A percentile compares a stretch with the other conserved stretches of the same genome.
phyloP scores from a whole-genome alignment of 352 stramenopile species.

The Pythium coloratum region DNA sequence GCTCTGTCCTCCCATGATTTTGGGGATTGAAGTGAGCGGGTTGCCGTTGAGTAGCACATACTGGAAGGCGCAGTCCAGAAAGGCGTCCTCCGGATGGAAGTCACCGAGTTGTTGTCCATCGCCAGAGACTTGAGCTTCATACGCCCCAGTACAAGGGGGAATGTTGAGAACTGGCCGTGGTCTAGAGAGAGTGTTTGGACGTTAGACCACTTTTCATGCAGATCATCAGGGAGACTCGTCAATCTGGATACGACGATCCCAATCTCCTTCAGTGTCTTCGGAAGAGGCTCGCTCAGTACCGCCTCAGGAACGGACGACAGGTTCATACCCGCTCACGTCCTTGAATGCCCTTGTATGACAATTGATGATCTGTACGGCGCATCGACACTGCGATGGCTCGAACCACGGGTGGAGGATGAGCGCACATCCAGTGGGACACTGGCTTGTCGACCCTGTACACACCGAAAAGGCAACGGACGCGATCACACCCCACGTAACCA shows the following conservation, averaged over 20 bases:
- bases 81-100: background rate
- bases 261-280: constrained; percentile 18
- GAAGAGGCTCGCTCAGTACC: constrained; percentile 5
- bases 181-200: constrained; percentile 21
- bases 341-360: constrained; percentile 16
- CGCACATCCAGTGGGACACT: background rate
- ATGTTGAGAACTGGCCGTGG: constrained; percentile 1
- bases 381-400: constrained; percentile 6
- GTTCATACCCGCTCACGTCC: background rate
- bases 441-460: background rate
- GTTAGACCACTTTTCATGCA: constrained; percentile 14
- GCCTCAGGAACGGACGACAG: constrained; percentile 11
- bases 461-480: background rate
- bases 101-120: background rate
- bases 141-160: background rate
- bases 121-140: constrained; percentile 14
- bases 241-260: constrained; percentile 24
- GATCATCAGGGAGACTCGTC: constrained; percentile 8
- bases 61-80: background rate
- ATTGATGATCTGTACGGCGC: constrained; percentile 20
- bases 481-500: background rate
- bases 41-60: background rate
- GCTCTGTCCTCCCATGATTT: background rate
- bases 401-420: constrained; percentile 23
- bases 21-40: background rate